Base-by-base conservation (phyloP, 139 green algal genomes). In the Volvox africanus region DNA sequence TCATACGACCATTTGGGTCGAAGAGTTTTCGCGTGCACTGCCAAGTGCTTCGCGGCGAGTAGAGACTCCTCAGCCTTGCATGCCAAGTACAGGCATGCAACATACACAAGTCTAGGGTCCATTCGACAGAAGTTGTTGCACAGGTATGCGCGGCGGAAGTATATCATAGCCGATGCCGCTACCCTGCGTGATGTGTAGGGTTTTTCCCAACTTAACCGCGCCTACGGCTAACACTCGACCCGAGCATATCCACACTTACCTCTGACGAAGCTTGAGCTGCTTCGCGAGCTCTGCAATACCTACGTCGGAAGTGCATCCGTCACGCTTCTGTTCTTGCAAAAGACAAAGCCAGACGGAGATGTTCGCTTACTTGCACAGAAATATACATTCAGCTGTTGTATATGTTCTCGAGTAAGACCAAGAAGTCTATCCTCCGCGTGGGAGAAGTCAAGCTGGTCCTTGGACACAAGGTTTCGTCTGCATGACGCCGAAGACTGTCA, bases 21-120 rank as follows among this genome's bases (percentile, higher is more conserved):
- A 28, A 95, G 44, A 28, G 89, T 95, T 61, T 94, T 91, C 37
- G 95, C 92, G 55, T 90, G 85, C 5, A 93, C 87, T 20, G 96
- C 93, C 33, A 98, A 83, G 88, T 95, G 84, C 90, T 97, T 96
- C 33, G 96, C 96, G 17, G 94, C 92, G 55, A 98, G 78, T 17
- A 95, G 88, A 0, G 91, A 92, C 93, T 99, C 97, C 94, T 99
- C 97, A 1, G 92, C 91, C 55, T 99, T 99, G 84, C 93, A 94
- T 0, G 97, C 97, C 80, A 98, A 90, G 92, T 97, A 98, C 24
- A 98, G 91, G 86, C 94, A 96, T 20, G 94, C 95, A 12, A 95
- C 93, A 19, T 95, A 95, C 6, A 98, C 82, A 3, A 96, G 55
- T 19, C 95, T 94, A 0, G 97, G 97, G 91, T 98, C 97, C n/a